phyloP scores from a whole-genome alignment of 208 protist genomes.

The Strigomonas galati region DNA sequence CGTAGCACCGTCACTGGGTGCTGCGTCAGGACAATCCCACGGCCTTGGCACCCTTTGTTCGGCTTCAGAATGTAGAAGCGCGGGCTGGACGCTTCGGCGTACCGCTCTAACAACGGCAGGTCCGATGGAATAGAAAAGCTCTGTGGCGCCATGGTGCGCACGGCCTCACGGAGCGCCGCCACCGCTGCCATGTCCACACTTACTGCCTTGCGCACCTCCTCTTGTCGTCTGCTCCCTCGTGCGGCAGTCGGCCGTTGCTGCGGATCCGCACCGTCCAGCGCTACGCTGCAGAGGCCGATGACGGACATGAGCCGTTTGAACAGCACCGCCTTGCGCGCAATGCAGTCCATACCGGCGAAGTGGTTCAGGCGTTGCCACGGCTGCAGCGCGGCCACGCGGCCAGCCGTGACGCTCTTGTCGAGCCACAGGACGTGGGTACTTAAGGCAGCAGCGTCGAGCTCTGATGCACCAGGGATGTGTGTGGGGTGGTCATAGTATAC shows the following conservation, averaged over 20 bases:
- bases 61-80: slow-evolving; percentile 86
- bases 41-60: slow-evolving; percentile 77
- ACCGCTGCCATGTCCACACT: neutral
- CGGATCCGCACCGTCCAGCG: too few relatives aligned
- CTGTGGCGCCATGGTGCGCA: slow-evolving; percentile 31
- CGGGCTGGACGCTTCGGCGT: slow-evolving; percentile 6
- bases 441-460: neutral
- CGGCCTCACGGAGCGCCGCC: slow-evolving; percentile 2
- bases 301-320: slow-evolving; percentile 82
- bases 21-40: slow-evolving; percentile 69
- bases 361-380: slow-evolving; percentile 92
- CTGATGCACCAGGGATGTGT: neutral
- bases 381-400: slow-evolving; percentile 55
- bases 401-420: slow-evolving; percentile 71
- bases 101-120: slow-evolving; percentile 25
- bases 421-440: slow-evolving; percentile 65
- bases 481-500: slow-evolving; percentile 37
- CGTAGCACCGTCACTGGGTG: slow-evolving; percentile 42
- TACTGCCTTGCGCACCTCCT: too few relatives aligned
- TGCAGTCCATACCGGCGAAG: slow-evolving; percentile 85
- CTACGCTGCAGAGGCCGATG: neutral
- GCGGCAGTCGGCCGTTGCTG: too few relatives aligned
- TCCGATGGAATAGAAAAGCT: slow-evolving; percentile 57
- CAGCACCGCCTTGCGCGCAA: slow-evolving; percentile 88
- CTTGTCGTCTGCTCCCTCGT: too few relatives aligned